Base-by-base conservation (phyloP, 75 land plant species). In the Cupressus sempervirens region DNA sequence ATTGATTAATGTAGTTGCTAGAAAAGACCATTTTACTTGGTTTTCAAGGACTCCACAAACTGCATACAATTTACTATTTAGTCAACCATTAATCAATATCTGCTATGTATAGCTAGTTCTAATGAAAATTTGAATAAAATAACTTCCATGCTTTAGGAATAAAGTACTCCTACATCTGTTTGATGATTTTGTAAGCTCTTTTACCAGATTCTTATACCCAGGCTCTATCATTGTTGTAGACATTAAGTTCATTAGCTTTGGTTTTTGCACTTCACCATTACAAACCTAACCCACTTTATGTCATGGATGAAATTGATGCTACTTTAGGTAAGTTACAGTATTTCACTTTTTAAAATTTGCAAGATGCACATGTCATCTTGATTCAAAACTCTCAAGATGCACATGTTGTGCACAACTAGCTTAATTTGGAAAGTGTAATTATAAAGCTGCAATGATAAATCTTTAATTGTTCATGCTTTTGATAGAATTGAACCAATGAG, bases 281-380 rank as follows among this genome's bases (percentile, higher is more conserved):
- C 92, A 97, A 97, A 84, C 99, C 99, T 32, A 97, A 98, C 1
- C 99, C 99, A 48, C 92, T 97, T 23, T 97, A 97, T 89, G 99
- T 97, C 34, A 97, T 97, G 99, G 99, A 97, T 81, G 99, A 97
- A 84, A 97, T 97, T 58, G n/a, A n/a, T n/a, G n/a, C n/a, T n/a
- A n/a, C n/a, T n/a, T n/a, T n/a, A n/a, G n/a, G n/a, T n/a, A n/a
- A n/a, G n/a, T n/a, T n/a, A n/a, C n/a, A n/a, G n/a, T n/a, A n/a
- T n/a, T n/a, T n/a, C n/a, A n/a, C n/a, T n/a, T n/a, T n/a, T n/a
- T n/a, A n/a, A n/a, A n/a, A n/a, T n/a, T n/a, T n/a, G n/a, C n/a
- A n/a, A n/a, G 99, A 97, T 89, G 99, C 99, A n/a, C n/a, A n/a
- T n/a, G n/a, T n/a, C n/a, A n/a, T n/a, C n/a, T n/a, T n/a, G n/a